Conservation (phyloP, 1,139 yeast genomes). For the Pneumocystis murina region DNA sequence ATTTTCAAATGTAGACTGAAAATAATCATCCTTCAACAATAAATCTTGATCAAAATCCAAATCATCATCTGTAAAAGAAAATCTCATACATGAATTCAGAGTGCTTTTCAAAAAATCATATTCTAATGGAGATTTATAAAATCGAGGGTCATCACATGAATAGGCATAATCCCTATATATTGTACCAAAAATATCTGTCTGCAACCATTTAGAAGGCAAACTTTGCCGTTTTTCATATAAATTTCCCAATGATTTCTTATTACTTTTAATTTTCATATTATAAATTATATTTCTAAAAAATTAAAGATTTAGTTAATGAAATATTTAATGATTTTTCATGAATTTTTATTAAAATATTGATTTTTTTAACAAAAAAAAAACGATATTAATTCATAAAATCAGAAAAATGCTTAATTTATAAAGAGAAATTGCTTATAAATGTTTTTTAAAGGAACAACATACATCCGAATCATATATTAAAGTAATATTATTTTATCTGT, state of each 20-base stretch:
- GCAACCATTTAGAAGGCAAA: background rate
- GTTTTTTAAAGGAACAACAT: no score
- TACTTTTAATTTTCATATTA: background rate
- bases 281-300: background rate
- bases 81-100: background rate
- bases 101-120: background rate
- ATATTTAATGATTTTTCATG: background rate
- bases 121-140: background rate
- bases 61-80: background rate
- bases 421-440: no score
- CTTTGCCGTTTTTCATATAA: background rate
- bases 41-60: background rate
- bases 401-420: no score
- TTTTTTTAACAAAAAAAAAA: no score
- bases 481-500: background rate
- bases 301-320: background rate
- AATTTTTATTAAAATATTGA: no score
- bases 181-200: background rate
- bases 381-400: no score
- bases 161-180: background rate
- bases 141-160: background rate
- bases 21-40: background rate
- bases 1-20: background rate
- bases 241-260: background rate
- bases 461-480: no score